Percentiles rank a stretch among this genome's conserved stretches.
Conservation (phyloP, 108 stramenopile species). For the Discostella stelligeroides region DNA sequence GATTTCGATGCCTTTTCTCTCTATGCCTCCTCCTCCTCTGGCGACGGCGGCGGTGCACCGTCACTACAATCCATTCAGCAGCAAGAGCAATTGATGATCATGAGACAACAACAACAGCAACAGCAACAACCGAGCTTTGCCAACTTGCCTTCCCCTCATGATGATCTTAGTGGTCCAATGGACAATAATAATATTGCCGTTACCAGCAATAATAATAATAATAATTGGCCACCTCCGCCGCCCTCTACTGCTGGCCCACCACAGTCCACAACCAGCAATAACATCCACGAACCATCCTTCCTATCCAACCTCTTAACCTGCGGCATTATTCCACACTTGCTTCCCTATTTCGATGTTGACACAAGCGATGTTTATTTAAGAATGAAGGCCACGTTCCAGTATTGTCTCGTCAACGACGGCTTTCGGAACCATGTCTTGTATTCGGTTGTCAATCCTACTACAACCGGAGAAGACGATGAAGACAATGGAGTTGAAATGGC, state of each 20-base stretch:
- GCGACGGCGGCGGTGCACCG: neutral
- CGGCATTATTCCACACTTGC: slow-evolving; percentile 32
- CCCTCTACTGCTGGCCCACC: neutral
- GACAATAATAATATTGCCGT: neutral
- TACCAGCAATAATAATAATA: neutral
- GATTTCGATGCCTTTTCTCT: slow-evolving; percentile 2
- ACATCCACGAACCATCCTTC: slow-evolving; percentile 18
- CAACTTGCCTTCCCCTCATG: slow-evolving; percentile 32
- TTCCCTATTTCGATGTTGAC: slow-evolving; percentile 51
- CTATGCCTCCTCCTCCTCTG: neutral
- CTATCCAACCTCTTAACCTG: slow-evolving; percentile 24
- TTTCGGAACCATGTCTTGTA: slow-evolving; percentile 74
- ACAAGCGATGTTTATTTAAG: slow-evolving; percentile 29
- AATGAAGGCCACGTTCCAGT: slow-evolving; percentile 44
- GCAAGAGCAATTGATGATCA: neutral
- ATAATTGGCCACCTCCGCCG: slow-evolving; percentile 23
- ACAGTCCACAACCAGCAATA: slow-evolving; percentile 4
- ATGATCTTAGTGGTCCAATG: slow-evolving; percentile 39
- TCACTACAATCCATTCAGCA: slow-evolving; percentile 3
- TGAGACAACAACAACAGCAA: neutral
- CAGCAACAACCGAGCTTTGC: neutral
- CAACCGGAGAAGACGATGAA: too few species aligned
- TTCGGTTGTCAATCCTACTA: slow-evolving; percentile 22
- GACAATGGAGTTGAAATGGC: neutral
- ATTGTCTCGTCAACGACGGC: slow-evolving; percentile 65